Evolutionary conservation across 2,329 filamentous ascomycete genomes (phyloP).

Genomic region (Penicillium verrucosum): DNA sequence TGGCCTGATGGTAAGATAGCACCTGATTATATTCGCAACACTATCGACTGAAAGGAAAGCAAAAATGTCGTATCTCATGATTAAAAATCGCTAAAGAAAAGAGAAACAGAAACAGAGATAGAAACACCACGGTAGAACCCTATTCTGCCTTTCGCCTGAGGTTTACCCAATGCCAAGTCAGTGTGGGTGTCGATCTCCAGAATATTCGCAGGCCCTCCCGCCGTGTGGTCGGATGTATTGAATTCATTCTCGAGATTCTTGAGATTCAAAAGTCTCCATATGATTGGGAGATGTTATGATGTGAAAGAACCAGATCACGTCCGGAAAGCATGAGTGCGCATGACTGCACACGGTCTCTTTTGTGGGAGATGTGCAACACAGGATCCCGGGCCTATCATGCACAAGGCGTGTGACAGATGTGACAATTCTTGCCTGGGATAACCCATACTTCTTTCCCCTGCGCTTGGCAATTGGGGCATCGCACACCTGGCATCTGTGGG

Average conservation of each 20-base stretch:
- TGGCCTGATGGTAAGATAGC: background rate
- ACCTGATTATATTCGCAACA: background rate
- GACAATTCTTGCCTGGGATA: slow-evolving; percentile 47
- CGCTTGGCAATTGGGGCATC: slow-evolving; percentile 39
- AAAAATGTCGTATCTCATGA: slow-evolving; percentile 4
- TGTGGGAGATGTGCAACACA: background rate
- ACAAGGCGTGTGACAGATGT: slow-evolving; percentile 40
- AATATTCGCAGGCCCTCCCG: background rate
- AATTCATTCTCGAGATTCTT: background rate
- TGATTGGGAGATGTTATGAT: background rate
- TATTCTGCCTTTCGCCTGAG: background rate
- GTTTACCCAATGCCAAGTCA: background rate
- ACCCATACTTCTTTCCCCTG: slow-evolving; percentile 44
- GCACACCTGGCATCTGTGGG: slow-evolving; percentile 44
- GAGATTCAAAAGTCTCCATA: background rate
- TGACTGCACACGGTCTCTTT: background rate
- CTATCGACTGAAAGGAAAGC: background rate
- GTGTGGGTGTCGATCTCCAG: background rate
- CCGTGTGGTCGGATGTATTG: background rate
- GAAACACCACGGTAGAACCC: background rate
- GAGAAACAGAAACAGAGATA: background rate
- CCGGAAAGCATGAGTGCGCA: background rate
- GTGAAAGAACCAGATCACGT: background rate
- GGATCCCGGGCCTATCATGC: slow-evolving; percentile 11
- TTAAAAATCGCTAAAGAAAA: background rate